Evolutionary conservation across 2,329 filamentous ascomycete genomes (phyloP).

Genomic region (Tolypocladium tropicale): DNA sequence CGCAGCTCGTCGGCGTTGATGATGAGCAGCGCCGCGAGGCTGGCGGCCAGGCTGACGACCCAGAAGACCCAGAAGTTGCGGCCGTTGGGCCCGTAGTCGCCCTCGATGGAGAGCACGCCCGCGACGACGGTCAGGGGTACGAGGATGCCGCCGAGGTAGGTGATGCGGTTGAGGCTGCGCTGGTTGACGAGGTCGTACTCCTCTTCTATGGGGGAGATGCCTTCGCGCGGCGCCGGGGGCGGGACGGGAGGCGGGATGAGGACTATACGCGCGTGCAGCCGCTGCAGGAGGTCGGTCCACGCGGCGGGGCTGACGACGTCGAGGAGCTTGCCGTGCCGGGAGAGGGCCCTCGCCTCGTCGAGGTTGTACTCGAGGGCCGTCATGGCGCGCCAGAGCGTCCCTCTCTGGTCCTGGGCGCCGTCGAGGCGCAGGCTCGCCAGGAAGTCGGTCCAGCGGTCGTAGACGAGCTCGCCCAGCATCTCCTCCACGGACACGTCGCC

Average conservation of each 20-base stretch:
- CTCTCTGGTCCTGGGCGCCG: neutral
- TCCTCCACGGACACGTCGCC: constrained; percentile 1
- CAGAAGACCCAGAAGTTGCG: constrained; percentile 38
- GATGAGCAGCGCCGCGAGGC: constrained; percentile 26
- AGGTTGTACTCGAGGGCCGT: neutral
- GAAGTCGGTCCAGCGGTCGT: constrained; percentile 14
- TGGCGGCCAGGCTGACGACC: constrained; percentile 28
- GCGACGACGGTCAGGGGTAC: constrained; percentile 38
- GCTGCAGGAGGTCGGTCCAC: neutral
- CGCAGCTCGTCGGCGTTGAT: constrained; percentile 40
- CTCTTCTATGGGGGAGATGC: neutral
- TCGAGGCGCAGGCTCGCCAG: constrained; percentile 6
- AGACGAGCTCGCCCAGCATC: constrained; percentile 13
- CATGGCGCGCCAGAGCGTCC: neutral
- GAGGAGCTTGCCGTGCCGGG: neutral
- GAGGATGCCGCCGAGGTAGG: constrained; percentile 38
- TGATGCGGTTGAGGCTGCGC: constrained; percentile 33
- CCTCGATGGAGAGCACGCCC: constrained; percentile 35
- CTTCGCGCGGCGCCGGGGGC: neutral
- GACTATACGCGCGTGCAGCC: neutral
- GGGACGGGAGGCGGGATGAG: neutral
- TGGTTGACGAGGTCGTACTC: constrained; percentile 19
- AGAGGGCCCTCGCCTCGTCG: neutral
- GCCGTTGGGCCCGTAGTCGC: constrained; percentile 30
- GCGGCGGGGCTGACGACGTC: neutral